Evolutionary conservation across 805 yeast genomes (phyloP), one percentile per base, ranked within the genome.

Genomic region (Candida odintsovae): DNA sequence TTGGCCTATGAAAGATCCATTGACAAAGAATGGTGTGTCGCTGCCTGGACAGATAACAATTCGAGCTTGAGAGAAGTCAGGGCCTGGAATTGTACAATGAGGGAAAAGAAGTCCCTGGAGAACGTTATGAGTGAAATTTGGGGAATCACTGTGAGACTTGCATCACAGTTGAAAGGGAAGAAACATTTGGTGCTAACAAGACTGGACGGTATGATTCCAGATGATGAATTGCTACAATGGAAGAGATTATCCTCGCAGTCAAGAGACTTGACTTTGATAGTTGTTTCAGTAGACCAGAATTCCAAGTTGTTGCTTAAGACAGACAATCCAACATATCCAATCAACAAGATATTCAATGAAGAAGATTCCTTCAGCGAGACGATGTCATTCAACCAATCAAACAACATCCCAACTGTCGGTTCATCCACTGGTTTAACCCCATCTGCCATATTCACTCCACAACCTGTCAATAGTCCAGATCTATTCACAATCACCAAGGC

Each of bases 21-120:
- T 4, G 96, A 90, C 62, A 81, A 80, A 50, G 80, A 78, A 45
- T 92, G 97, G 96, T 73, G 89, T 39, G 79, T 82, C 20, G 95
- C 88, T 0, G 83, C 95, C 0, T 89, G 97, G 95, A 74, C 94
- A 0, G 96, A 92, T 58, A 92, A 90, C 42, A 75, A 76, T 61
- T 96, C 96, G 0, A 70, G 71, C 4, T 72, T 78, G 12, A 76
- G 82, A 16, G 73, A 71, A 40, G 75, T 82, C 0, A 82, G 79
- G 52, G 75, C 89, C 0, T 86, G 92, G 90, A 74, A 72, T 54
- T 70, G 73, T 59, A 61, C 66, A 67, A 45, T 43, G 21, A 44
- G 43, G 21, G 57, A 67, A 1, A 66, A 57, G 37, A 53, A 57
- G 3, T 57, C 65, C n/a, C 74, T 80, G 57, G 81, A 81, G 36